Conservation (phyloP, 164 flowering plant genomes). For the Aristolochia contorta region DNA sequence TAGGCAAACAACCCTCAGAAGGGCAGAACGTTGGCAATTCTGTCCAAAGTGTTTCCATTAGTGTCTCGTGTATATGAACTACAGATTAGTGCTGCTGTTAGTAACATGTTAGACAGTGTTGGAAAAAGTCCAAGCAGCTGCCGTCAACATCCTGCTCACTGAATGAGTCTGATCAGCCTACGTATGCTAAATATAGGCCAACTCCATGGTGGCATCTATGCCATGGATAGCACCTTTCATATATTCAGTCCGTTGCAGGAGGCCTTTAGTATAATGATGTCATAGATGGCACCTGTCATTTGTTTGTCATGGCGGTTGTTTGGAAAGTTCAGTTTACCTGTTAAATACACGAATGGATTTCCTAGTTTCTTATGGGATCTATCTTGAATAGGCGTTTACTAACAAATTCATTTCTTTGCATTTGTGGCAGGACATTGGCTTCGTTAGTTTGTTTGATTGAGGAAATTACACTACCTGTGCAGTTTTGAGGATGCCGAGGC, state of each 20-base stretch:
- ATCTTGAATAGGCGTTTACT: not conserved
- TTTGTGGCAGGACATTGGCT: conserved; percentile 42
- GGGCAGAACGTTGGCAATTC: no score
- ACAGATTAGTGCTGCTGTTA: no score
- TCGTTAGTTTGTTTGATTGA: conserved; percentile 42
- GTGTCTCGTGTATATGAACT: not conserved
- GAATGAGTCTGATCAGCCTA: no score
- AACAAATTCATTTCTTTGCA: not conserved
- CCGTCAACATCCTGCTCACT: no score
- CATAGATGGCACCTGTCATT: not conserved
- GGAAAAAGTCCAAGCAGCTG: no score
- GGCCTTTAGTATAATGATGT: not conserved
- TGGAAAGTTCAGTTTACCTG: not conserved
- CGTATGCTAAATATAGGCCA: no score
- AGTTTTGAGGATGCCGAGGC: not conserved
- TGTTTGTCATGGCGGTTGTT: not conserved
- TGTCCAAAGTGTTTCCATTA: not conserved
- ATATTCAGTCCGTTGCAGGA: no score
- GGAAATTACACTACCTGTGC: not conserved
- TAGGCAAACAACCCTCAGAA: no score
- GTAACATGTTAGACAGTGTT: no score
- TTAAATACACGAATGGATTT: not conserved
- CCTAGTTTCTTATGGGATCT: not conserved
- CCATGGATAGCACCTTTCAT: no score
- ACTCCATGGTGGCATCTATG: no score